These are phyloP conservation scores for Gamarada debralockiae DNA, from an alignment of 495 filamentous ascomycete genomes.

Conservation along the genomic window DNA sequence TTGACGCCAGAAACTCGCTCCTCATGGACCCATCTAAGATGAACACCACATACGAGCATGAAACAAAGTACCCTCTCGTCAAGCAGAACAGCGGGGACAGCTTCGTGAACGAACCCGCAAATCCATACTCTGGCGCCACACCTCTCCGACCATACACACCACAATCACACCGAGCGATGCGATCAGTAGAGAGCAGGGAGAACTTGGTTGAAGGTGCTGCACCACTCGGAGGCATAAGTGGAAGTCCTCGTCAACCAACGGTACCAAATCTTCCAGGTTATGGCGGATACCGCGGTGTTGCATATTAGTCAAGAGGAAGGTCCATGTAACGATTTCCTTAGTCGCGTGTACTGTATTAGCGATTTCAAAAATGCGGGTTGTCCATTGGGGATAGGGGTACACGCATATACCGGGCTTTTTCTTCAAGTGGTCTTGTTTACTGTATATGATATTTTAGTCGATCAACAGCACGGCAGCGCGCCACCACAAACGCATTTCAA, in stretches of 20 bases:
- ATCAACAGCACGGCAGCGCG: too few species aligned
- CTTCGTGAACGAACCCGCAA: conserved; percentile 22
- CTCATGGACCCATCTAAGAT: conserved; percentile 46
- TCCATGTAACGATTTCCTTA: neutral
- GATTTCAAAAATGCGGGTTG: neutral
- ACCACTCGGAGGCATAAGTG: conserved; percentile 8
- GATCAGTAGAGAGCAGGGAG: conserved; percentile 12
- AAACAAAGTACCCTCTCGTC: conserved; percentile 18
- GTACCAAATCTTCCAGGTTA: conserved; percentile 5
- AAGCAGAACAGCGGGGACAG: conserved; percentile 9
- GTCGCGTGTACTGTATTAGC: conserved; percentile 2
- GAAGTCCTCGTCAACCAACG: conserved; percentile 5
- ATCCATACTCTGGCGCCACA: conserved; percentile 20
- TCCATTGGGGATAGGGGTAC: neutral
- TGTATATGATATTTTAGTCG: too few species aligned
- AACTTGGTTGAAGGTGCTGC: conserved; percentile 8
- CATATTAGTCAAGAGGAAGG: conserved; percentile 5
- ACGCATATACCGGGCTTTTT: too few species aligned
- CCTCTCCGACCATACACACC: conserved; percentile 13
- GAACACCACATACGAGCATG: conserved; percentile 8
- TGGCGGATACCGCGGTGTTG: conserved; percentile 14
- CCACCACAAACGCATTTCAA: too few species aligned
- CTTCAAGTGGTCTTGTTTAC: too few species aligned
- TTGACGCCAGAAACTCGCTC: conserved; percentile 88
- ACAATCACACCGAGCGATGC: conserved; percentile 2